These are phyloP conservation scores for Xylaria sp. DNA, from an alignment of 2,329 filamentous ascomycete species.

Conservation along the genomic window DNA sequence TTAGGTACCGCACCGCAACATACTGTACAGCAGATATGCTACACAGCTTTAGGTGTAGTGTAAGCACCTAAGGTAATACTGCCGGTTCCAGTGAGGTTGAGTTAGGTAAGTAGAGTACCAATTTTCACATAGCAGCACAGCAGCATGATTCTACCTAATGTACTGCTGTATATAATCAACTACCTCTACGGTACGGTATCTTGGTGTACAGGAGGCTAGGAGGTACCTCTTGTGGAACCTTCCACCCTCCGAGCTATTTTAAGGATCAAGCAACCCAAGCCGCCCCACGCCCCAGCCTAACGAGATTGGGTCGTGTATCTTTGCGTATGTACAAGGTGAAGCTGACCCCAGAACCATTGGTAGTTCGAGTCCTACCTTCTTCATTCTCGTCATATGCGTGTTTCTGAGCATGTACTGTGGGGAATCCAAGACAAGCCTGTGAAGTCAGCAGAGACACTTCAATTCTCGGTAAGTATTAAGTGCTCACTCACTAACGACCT, in stretches of 20 bases:
- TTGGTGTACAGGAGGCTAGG: neutral
- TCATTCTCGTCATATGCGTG: neutral
- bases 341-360: constrained; percentile 18
- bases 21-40: constrained; percentile 7
- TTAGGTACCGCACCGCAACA: constrained; percentile 12
- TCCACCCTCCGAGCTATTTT: constrained; percentile 34
- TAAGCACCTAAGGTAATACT: neutral
- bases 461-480: neutral
- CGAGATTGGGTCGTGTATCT: constrained; percentile 30
- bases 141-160: too few relatives aligned
- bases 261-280: constrained; percentile 19
- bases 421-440: neutral
- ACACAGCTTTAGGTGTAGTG: neutral
- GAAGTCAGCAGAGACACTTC: neutral
- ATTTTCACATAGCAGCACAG: too few relatives aligned
- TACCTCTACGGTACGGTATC: neutral
- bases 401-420: neutral
- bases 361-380: constrained; percentile 3
- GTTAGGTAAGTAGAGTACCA: neutral
- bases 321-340: constrained; percentile 19
- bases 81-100: neutral
- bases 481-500: constrained; percentile 1
- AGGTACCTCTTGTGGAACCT: constrained; percentile 15
- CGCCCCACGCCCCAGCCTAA: constrained; percentile 26
- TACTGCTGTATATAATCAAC: too few relatives aligned